These are phyloP conservation scores for Xylaria longipes DNA, from an alignment of 495 filamentous ascomycete species.

Conservation along the genomic window DNA sequence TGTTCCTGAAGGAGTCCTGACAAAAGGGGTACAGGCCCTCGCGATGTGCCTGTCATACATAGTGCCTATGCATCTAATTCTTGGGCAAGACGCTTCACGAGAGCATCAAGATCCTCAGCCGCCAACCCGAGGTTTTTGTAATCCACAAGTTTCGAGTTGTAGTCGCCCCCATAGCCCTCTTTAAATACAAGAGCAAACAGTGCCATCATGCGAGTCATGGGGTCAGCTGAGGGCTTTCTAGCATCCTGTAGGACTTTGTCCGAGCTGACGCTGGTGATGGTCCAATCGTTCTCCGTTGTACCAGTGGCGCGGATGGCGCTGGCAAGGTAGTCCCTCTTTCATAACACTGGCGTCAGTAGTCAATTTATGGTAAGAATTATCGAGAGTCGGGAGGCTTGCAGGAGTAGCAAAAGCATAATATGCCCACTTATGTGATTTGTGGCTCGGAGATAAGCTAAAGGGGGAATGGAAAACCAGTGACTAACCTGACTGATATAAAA, in stretches of 20 bases:
- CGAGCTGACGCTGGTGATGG: constrained; percentile 45
- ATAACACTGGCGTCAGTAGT: not conserved
- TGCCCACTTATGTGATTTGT: not conserved
- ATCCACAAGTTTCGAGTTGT: constrained; percentile 37
- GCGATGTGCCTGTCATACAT: not conserved
- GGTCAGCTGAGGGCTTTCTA: constrained; percentile 43
- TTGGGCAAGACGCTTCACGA: constrained; percentile 24
- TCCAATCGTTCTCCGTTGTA: constrained; percentile 57
- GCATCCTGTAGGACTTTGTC: constrained; percentile 47
- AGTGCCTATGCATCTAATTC: not conserved
- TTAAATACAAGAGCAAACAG: constrained; percentile 40
- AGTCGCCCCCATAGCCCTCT: constrained; percentile 38
- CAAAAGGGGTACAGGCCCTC: no score
- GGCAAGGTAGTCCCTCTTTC: constrained; percentile 45
- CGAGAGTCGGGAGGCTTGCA: not conserved
- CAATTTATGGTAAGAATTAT: not conserved
- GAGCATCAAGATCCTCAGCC: constrained; percentile 38
- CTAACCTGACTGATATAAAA: constrained; percentile 45
- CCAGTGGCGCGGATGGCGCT: constrained; percentile 56
- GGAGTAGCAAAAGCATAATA: not conserved
- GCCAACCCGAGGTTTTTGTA: constrained; percentile 32
- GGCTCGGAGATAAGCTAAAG: not conserved
- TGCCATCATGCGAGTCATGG: constrained; percentile 32
- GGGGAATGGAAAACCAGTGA: not conserved
- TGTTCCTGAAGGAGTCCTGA: no score